Evolutionary conservation across 1,139 yeast genomes (phyloP).

Genomic region (Pichia sp.): DNA sequence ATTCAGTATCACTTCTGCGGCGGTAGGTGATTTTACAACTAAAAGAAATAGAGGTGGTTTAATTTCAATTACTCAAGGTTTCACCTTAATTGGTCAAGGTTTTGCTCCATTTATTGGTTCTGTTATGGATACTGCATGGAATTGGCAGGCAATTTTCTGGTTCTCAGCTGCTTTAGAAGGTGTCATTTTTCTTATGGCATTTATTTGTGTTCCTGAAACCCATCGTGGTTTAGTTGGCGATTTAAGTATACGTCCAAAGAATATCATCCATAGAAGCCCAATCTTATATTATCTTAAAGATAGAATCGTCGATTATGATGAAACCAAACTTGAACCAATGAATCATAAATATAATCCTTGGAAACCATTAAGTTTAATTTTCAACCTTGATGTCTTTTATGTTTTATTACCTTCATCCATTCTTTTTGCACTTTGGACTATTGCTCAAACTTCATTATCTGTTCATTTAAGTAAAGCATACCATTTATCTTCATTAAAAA

Average conservation of each 20-base stretch:
- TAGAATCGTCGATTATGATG: slow-evolving; percentile 24
- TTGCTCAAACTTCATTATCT: slow-evolving; percentile 58
- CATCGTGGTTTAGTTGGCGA: slow-evolving; percentile 63
- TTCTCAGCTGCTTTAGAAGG: slow-evolving; percentile 60
- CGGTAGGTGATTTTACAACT: slow-evolving; percentile 61
- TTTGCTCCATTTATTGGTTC: slow-evolving; percentile 76
- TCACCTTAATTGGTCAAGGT: slow-evolving; percentile 66
- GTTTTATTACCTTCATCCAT: slow-evolving; percentile 48
- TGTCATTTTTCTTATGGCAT: slow-evolving; percentile 32
- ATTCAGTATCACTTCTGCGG: slow-evolving; percentile 58
- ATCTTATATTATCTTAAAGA: slow-evolving; percentile 26
- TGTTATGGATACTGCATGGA: slow-evolving; percentile 49
- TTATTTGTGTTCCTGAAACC: slow-evolving; percentile 61
- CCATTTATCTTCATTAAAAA: slow-evolving; percentile 42
- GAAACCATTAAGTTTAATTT: slow-evolving; percentile 41
- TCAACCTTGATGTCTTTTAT: slow-evolving; percentile 28
- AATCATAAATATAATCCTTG: slow-evolving; percentile 32
- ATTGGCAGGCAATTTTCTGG: slow-evolving; percentile 76
- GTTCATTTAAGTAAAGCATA: slow-evolving; percentile 45
- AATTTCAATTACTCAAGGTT: slow-evolving; percentile 56
- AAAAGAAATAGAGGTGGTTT: slow-evolving; percentile 57
- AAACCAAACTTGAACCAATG: slow-evolving; percentile 15
- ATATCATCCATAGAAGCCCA: slow-evolving; percentile 40
- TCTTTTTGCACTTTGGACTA: slow-evolving; percentile 64
- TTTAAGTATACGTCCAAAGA: slow-evolving; percentile 45